phyloP scores from a whole-genome alignment of 2,329 filamentous ascomycete species.

The Diplodia intermedia region DNA sequence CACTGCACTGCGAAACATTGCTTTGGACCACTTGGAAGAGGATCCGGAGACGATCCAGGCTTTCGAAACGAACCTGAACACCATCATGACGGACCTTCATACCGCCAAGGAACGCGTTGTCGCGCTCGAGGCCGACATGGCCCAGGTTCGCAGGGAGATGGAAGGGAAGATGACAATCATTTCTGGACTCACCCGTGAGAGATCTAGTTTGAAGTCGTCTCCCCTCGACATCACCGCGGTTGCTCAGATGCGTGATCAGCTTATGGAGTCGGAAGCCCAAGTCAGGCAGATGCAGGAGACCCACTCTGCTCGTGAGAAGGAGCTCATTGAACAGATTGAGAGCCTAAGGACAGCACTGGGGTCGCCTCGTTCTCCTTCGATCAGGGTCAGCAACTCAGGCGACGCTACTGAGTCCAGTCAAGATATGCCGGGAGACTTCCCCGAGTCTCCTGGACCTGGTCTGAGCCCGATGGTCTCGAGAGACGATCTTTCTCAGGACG shows the following conservation, averaged over 20 bases:
- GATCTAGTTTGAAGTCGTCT: conserved; percentile 83
- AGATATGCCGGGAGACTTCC: conserved; percentile 49
- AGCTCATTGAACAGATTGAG: conserved; percentile 75
- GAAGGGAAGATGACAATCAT: conserved; percentile 97
- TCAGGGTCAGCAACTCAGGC: conserved; percentile 13
- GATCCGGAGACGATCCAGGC: conserved; percentile 86
- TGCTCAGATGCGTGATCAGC: conserved; percentile 83
- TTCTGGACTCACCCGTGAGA: conserved; percentile 87
- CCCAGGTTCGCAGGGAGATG: conserved; percentile 90
- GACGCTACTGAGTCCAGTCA: neutral
- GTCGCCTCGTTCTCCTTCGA: conserved; percentile 36
- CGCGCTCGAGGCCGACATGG: conserved; percentile 83
- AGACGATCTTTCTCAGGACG: conserved; percentile 34
- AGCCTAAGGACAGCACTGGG: conserved; percentile 66
- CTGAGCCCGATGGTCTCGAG: conserved; percentile 40
- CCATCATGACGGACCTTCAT: conserved; percentile 91
- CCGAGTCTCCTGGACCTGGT: conserved; percentile 45
- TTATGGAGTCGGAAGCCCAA: conserved; percentile 82
- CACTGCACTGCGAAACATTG: conserved; percentile 86
- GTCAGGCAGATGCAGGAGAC: conserved; percentile 75
- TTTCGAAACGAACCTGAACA: conserved; percentile 90
- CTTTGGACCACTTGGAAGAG: conserved; percentile 81
- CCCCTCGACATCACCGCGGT: conserved; percentile 93
- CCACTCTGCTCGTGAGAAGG: conserved; percentile 75
- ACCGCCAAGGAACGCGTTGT: conserved; percentile 87